These are phyloP conservation scores for Wickerhamiella sorbophila DNA, from an alignment of 805 yeast genomes.

Conservation along the genomic window DNA sequence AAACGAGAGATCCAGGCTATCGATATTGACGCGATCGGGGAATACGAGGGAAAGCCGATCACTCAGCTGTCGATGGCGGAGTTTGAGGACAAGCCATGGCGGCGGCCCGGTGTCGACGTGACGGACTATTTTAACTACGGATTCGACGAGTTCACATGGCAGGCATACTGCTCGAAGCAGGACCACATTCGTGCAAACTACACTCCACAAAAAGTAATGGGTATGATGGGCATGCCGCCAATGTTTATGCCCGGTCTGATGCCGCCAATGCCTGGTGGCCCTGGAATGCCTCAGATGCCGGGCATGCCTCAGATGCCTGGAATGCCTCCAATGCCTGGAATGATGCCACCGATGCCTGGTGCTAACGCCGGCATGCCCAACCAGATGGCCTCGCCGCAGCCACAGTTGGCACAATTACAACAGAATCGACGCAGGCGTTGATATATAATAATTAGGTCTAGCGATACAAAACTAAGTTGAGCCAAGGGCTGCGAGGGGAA, in stretches of 20 bases:
- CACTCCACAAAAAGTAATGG: slow-evolving; percentile 56
- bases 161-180: slow-evolving; percentile 77
- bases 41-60: slow-evolving; percentile 65
- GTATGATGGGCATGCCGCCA: slow-evolving; percentile 21
- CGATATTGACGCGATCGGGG: slow-evolving; percentile 62
- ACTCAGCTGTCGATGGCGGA: slow-evolving; percentile 69
- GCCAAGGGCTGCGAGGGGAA: slow-evolving; percentile 15
- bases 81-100: slow-evolving; percentile 92
- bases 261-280: slow-evolving; percentile 16
- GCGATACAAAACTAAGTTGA: slow-evolving; percentile 14
- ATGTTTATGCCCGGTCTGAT: slow-evolving; percentile 16
- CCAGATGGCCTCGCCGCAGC: too few relatives aligned
- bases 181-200: slow-evolving; percentile 67
- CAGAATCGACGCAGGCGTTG: not conserved
- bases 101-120: slow-evolving; percentile 90
- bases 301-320: slow-evolving; percentile 9
- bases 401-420: too few relatives aligned
- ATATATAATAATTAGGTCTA: slow-evolving; percentile 7
- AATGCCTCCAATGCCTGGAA: slow-evolving; percentile 11
- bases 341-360: slow-evolving; percentile 24
- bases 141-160: slow-evolving; percentile 93
- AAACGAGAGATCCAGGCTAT: slow-evolving; percentile 27
- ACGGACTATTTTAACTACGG: slow-evolving; percentile 94
- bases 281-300: slow-evolving; percentile 14
- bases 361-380: too few relatives aligned